A percentile compares a stretch with the other conserved stretches of the same genome.
Conservation (phyloP, 352 stramenopile species). For the Phytopythium oedochilum region DNA sequence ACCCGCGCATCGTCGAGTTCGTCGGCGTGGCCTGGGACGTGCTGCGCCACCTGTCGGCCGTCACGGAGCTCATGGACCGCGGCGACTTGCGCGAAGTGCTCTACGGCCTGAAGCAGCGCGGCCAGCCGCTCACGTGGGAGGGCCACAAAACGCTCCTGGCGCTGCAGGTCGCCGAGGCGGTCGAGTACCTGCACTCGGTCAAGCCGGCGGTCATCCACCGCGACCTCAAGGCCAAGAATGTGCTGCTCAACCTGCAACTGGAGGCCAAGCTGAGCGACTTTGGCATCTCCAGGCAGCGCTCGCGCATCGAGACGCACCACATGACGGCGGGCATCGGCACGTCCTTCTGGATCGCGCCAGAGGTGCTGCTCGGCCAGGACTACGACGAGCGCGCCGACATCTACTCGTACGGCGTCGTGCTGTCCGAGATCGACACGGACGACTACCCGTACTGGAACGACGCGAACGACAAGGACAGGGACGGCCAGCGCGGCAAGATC, state of each 20-base stretch:
- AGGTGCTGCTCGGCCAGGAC: slow-evolving; percentile 21
- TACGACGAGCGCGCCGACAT: slow-evolving; percentile 36
- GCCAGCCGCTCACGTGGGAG: slow-evolving; percentile 29
- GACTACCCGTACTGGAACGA: slow-evolving; percentile 33
- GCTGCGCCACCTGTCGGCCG: slow-evolving; percentile 28
- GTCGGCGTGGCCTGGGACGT: slow-evolving; percentile 42
- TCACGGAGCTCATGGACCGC: slow-evolving; percentile 60
- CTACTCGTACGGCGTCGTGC: slow-evolving; percentile 35
- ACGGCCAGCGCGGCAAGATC: slow-evolving; percentile 13
- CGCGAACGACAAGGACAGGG: slow-evolving; percentile 15
- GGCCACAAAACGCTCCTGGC: slow-evolving; percentile 42
- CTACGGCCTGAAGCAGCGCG: slow-evolving; percentile 25
- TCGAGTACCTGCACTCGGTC: slow-evolving; percentile 59
- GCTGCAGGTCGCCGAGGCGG: slow-evolving; percentile 41
- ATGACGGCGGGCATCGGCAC: slow-evolving; percentile 33
- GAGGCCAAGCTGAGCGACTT: slow-evolving; percentile 70
- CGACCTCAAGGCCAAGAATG: slow-evolving; percentile 52
- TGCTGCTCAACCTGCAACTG: slow-evolving; percentile 38
- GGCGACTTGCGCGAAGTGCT: slow-evolving; percentile 49
- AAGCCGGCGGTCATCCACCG: slow-evolving; percentile 59
- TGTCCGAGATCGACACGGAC: slow-evolving; percentile 39
- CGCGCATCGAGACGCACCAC: slow-evolving; percentile 1
- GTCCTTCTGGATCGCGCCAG: slow-evolving; percentile 31
- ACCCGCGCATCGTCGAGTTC: slow-evolving; percentile 42
- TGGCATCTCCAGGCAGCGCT: slow-evolving; percentile 34